A percentile compares a stretch with the other conserved stretches of the same genome.
These are phyloP conservation scores for Hypoxylon fragiforme DNA, from an alignment of 495 filamentous ascomycete genomes.

Conservation along the genomic window DNA sequence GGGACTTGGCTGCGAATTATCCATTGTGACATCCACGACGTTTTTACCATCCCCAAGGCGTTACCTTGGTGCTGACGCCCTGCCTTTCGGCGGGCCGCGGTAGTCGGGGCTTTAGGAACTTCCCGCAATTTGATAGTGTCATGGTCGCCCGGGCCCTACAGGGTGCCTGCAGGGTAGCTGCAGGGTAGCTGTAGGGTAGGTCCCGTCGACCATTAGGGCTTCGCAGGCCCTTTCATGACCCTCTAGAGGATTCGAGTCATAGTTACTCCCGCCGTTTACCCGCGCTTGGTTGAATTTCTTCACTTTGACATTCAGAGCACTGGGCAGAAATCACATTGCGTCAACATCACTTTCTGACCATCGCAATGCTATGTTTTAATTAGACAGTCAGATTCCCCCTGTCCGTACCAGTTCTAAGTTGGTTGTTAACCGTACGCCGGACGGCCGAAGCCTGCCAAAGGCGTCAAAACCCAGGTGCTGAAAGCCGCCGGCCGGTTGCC, in stretches of 20 bases:
- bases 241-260: background rate
- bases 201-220: background rate
- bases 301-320: background rate
- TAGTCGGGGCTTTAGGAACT: background rate
- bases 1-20: background rate
- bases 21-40: background rate
- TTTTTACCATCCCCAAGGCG: background rate
- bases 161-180: no score
- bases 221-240: background rate
- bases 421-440: background rate
- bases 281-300: background rate
- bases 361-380: background rate
- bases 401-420: background rate
- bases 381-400: background rate
- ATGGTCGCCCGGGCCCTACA: no score
- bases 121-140: background rate
- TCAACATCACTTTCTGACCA: background rate
- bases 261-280: background rate
- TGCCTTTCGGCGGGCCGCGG: background rate
- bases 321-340: background rate
- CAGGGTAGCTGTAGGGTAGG: no score
- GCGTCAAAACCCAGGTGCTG: background rate
- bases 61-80: background rate
- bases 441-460: background rate
- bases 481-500: background rate